Percentiles rank a stretch among this genome's conserved stretches.
Conservation (phyloP, 306 rosid species). For the Dryas alaskensis region DNA sequence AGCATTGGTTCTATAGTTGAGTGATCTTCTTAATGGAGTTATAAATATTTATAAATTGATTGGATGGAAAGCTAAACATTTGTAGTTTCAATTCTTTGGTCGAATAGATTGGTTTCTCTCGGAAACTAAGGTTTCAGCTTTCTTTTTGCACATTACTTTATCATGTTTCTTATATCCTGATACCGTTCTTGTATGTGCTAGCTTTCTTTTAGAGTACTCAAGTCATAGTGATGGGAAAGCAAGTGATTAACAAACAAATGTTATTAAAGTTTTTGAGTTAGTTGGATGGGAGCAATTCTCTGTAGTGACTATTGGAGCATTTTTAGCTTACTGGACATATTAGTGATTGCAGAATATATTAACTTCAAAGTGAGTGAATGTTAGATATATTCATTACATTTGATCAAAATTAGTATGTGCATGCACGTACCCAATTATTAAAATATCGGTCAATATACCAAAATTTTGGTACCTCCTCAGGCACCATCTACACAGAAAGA, state of each 20-base stretch:
- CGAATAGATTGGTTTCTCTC: background rate
- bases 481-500: background rate
- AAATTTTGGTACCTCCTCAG: background rate
- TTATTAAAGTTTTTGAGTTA: too few relatives aligned
- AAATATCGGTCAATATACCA: background rate
- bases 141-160: too few relatives aligned
- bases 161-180: too few relatives aligned
- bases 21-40: background rate
- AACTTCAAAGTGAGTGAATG: background rate
- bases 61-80: background rate
- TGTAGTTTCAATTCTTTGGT: background rate
- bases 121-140: background rate
- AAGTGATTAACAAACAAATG: too few relatives aligned
- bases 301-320: background rate
- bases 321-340: background rate
- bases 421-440: background rate
- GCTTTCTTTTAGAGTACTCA: background rate
- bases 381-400: background rate
- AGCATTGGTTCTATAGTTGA: background rate
- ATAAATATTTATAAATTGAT: background rate
- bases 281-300: background rate
- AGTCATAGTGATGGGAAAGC: background rate
- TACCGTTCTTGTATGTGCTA: background rate
- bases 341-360: background rate
- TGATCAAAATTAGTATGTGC: background rate